Percentiles rank a stretch among this genome's conserved stretches.
phyloP scores from a whole-genome alignment of 148 eudicot species.

The Pouteria glomerata region DNA sequence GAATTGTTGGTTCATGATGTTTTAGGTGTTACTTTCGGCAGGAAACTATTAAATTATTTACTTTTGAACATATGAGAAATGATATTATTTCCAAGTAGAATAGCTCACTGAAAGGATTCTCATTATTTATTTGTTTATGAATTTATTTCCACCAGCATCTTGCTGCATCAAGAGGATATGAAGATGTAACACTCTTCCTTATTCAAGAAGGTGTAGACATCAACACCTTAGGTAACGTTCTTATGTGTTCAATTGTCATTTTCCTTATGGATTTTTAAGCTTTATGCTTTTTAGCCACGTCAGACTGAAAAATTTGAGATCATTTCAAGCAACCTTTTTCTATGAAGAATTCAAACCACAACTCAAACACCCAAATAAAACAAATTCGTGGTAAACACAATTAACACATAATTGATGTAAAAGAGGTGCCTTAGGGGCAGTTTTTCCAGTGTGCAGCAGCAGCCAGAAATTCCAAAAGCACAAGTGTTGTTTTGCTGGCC shows the following conservation, averaged over 20 bases:
- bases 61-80: background rate
- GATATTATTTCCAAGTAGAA: background rate
- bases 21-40: background rate
- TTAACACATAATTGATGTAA: too few species aligned
- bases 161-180: conserved; percentile 84
- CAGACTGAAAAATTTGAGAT: too few species aligned
- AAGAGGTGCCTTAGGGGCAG: too few species aligned
- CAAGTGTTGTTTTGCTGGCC: too few species aligned
- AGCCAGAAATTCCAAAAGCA: too few species aligned
- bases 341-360: too few species aligned
- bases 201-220: conserved; percentile 64
- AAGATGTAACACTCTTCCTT: conserved; percentile 53
- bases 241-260: background rate
- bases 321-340: too few species aligned
- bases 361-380: too few species aligned
- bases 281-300: background rate
- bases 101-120: background rate
- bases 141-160: conserved; percentile 53
- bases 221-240: conserved; percentile 50
- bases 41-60: background rate
- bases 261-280: background rate
- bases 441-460: too few species aligned
- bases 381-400: too few species aligned
- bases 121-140: background rate
- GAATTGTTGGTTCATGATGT: background rate